Percentiles rank a stretch among this genome's conserved stretches.
These are phyloP conservation scores for Thalia dealbata DNA, from an alignment of 176 grass and related monocot genomes.

Conservation along the genomic window DNA sequence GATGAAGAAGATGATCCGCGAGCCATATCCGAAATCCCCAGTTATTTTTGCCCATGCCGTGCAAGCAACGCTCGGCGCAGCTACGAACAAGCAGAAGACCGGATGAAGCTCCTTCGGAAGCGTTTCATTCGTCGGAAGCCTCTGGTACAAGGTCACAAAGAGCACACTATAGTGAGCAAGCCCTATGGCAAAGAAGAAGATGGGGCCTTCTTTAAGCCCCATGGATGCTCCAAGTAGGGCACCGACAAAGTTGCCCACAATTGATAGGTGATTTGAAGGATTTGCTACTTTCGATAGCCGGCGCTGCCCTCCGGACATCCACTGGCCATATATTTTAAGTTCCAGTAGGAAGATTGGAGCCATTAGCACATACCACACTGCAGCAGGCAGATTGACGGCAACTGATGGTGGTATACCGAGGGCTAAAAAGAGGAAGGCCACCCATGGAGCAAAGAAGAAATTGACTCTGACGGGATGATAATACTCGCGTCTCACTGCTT, in stretches of 20 bases:
- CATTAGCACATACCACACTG: slow-evolving; percentile 84
- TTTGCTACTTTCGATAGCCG: slow-evolving; percentile 73
- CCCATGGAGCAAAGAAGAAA: slow-evolving; percentile 99
- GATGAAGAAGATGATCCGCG: slow-evolving; percentile 61
- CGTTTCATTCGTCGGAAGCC: slow-evolving; percentile 90
- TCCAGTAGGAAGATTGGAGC: slow-evolving; percentile 64
- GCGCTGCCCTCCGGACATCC: slow-evolving; percentile 84
- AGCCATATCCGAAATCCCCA: slow-evolving; percentile 57
- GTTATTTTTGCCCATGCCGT: slow-evolving; percentile 74
- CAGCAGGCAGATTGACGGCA: slow-evolving; percentile 20
- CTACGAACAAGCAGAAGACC: slow-evolving; percentile 87
- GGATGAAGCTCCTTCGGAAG: slow-evolving; percentile 83
- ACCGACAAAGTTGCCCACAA: slow-evolving; percentile 91
- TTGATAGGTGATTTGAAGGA: slow-evolving; percentile 74
- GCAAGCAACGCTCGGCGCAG: slow-evolving; percentile 70
- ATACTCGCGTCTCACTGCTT: slow-evolving; percentile 78
- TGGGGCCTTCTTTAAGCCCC: slow-evolving; percentile 63
- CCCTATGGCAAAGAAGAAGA: slow-evolving; percentile 87
- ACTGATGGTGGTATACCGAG: slow-evolving; percentile 49
- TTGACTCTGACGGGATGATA: slow-evolving; percentile 82
- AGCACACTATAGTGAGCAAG: slow-evolving; percentile 81
- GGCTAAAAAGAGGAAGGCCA: slow-evolving; percentile 74
- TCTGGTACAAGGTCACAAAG: slow-evolving; percentile 93
- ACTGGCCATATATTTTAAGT: slow-evolving; percentile 97
- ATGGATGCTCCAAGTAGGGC: slow-evolving; percentile 72